These are phyloP conservation scores for Kurtzmaniella cleridarum DNA, from an alignment of 805 yeast genomes.

Conservation along the genomic window DNA sequence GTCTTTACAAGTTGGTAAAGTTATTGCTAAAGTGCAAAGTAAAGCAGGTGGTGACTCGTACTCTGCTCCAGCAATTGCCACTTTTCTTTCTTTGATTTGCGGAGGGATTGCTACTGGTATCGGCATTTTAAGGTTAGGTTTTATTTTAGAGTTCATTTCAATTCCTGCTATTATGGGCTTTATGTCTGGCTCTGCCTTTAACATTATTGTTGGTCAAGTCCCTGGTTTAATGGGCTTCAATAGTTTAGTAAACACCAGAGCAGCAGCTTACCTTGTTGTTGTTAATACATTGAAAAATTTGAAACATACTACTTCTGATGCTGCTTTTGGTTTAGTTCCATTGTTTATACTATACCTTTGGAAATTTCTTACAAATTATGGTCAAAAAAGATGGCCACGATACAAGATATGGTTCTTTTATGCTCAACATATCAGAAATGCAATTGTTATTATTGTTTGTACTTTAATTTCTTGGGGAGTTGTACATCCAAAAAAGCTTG, in stretches of 20 bases:
- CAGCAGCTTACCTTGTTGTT: conserved; percentile 62
- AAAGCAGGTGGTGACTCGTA: conserved; percentile 37
- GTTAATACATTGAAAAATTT: conserved; percentile 69
- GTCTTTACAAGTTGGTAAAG: conserved; percentile 81
- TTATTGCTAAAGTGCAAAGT: conserved; percentile 55
- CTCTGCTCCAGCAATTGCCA: conserved; percentile 70
- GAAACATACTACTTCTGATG: conserved; percentile 65
- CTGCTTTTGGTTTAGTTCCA: conserved; percentile 82
- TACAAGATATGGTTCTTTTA: conserved; percentile 59
- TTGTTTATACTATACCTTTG: conserved; percentile 66
- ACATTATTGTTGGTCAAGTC: conserved; percentile 77
- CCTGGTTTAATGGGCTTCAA: conserved; percentile 79
- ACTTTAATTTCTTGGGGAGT: conserved; percentile 80
- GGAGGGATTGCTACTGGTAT: conserved; percentile 81
- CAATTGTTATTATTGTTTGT: conserved; percentile 73
- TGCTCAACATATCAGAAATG: conserved; percentile 71
- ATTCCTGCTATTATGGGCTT: conserved; percentile 91
- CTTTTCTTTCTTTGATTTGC: conserved; percentile 71
- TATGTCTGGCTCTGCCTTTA: conserved; percentile 91
- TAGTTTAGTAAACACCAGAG: conserved; percentile 64
- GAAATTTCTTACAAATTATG: conserved; percentile 58
- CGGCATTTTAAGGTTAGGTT: conserved; percentile 80
- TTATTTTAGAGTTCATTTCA: conserved; percentile 82
- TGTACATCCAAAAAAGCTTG: conserved; percentile 42
- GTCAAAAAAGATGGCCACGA: conserved; percentile 61